A percentile compares a stretch with the other conserved stretches of the same genome.
Evolutionary conservation across 164 flowering plant species (phyloP).

Genomic region (Nymphaea colorata): DNA sequence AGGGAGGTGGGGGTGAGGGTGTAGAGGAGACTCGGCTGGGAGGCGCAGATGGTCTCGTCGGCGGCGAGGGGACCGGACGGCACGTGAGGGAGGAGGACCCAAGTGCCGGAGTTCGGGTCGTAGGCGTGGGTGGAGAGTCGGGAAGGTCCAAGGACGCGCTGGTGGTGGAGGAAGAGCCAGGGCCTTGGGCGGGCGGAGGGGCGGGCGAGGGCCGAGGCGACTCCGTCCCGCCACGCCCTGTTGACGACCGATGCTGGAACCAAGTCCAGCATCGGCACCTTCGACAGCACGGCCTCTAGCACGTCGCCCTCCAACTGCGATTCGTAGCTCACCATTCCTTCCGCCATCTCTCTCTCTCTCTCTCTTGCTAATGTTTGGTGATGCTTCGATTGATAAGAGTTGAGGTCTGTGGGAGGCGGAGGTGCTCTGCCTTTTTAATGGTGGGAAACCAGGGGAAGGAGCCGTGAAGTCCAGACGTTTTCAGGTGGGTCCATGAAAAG

Average conservation of each 20-base stretch:
- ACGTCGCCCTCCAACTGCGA: constrained; percentile 43
- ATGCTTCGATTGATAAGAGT: no score
- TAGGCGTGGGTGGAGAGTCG: constrained; percentile 26
- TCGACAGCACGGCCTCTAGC: constrained; percentile 38
- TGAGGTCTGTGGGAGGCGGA: no score
- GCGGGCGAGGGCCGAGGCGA: constrained; percentile 26
- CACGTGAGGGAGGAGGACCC: constrained; percentile 28
- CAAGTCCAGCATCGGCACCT: constrained; percentile 47
- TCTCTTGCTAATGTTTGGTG: no score
- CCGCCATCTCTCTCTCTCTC: not conserved
- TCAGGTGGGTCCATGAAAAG: no score
- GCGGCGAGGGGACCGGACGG: not conserved
- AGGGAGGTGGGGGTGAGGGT: constrained; percentile 30
- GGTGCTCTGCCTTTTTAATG: no score
- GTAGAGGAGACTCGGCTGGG: constrained; percentile 45
- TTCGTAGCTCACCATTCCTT: constrained; percentile 8
- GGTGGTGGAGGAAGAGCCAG: constrained; percentile 59
- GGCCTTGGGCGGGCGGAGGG: constrained; percentile 31
- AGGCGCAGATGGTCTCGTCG: constrained; percentile 26
- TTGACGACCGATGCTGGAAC: constrained; percentile 45
- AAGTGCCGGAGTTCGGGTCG: constrained; percentile 47
- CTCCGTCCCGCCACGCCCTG: constrained; percentile 44
- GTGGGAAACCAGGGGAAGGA: no score
- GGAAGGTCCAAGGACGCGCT: constrained; percentile 18
- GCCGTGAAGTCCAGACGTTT: no score